phyloP scores from a whole-genome alignment of 2,329 filamentous ascomycete species.

The Exophiala xenobiotica region DNA sequence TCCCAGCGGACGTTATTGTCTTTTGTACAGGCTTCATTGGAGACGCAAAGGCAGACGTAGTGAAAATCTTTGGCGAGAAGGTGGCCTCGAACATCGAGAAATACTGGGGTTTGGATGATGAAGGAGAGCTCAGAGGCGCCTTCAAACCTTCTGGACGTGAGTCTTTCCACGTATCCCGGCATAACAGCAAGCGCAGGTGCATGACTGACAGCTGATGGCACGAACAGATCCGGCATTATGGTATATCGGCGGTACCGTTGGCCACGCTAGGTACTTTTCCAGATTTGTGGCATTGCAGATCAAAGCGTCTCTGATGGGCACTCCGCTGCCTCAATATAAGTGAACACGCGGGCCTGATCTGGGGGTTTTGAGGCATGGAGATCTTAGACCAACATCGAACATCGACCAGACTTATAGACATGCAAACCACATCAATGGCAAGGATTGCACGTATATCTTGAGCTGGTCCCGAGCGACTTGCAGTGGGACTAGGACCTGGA shows the following conservation, averaged over 20 bases:
- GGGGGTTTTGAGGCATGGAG: no score
- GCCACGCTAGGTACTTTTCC: conserved; percentile 42
- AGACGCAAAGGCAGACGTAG: conserved; percentile 41
- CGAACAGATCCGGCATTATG: conserved; percentile 37
- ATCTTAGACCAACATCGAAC: no score
- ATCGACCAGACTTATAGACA: no score
- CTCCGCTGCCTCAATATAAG: conserved; percentile 12
- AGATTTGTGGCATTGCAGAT: conserved; percentile 49
- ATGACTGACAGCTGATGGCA: background rate
- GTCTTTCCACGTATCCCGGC: conserved; percentile 18
- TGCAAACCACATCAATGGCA: no score
- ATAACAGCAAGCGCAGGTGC: no score
- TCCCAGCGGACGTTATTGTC: conserved; percentile 49
- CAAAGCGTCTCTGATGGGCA: conserved; percentile 35
- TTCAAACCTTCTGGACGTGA: conserved; percentile 41
- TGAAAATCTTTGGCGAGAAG: conserved; percentile 41
- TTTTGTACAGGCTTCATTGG: conserved; percentile 48
- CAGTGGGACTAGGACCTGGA: no score
- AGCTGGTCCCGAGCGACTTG: no score
- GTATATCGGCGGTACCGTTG: conserved; percentile 47
- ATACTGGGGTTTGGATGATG: conserved; percentile 46
- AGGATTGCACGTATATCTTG: no score
- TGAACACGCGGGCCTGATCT: no score
- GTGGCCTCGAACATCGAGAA: conserved; percentile 43
- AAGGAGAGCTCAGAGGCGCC: conserved; percentile 48